phyloP scores from a whole-genome alignment of 2,329 filamentous ascomycete species.

The Diatrype stigma region DNA sequence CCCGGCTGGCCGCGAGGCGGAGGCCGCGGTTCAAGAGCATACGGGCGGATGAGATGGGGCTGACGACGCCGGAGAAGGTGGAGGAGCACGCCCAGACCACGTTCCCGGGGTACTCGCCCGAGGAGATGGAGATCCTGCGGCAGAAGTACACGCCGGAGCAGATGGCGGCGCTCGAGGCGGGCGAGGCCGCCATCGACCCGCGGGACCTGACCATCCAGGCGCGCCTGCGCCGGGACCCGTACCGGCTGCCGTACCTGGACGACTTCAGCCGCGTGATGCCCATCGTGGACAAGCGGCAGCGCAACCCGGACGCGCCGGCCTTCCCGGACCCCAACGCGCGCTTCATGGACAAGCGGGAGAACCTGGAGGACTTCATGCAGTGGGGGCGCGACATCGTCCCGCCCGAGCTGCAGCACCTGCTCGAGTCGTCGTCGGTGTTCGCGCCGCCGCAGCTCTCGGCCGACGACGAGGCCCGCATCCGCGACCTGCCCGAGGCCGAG shows the following conservation, averaged over 20 bases:
- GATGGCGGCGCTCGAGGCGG: conserved; percentile 74
- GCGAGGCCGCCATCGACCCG: conserved; percentile 70
- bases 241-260: conserved; percentile 72
- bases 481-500: conserved; percentile 21
- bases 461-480: conserved; percentile 36
- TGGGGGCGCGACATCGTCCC: conserved; percentile 41
- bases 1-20: conserved; percentile 41
- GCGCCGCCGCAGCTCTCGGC: conserved; percentile 47
- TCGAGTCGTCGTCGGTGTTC: conserved; percentile 9
- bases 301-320: conserved; percentile 36
- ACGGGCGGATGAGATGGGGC: conserved; percentile 47
- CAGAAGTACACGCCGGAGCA: conserved; percentile 76
- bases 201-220: conserved; percentile 73
- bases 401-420: conserved; percentile 32
- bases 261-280: conserved; percentile 76
- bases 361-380: conserved; percentile 52
- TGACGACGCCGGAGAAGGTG: conserved; percentile 41
- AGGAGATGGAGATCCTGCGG: conserved; percentile 59
- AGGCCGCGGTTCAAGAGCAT: conserved; percentile 50
- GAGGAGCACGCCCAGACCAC: conserved; percentile 40
- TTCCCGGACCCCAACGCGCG: conserved; percentile 50
- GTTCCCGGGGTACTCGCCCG: conserved; percentile 62
- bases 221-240: conserved; percentile 66
- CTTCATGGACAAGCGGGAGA: conserved; percentile 61
- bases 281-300: conserved; percentile 67